A percentile compares a stretch with the other conserved stretches of the same genome.
Evolutionary conservation across 495 filamentous ascomycete genomes (phyloP).

Genomic region (Neurospora intermedia): DNA sequence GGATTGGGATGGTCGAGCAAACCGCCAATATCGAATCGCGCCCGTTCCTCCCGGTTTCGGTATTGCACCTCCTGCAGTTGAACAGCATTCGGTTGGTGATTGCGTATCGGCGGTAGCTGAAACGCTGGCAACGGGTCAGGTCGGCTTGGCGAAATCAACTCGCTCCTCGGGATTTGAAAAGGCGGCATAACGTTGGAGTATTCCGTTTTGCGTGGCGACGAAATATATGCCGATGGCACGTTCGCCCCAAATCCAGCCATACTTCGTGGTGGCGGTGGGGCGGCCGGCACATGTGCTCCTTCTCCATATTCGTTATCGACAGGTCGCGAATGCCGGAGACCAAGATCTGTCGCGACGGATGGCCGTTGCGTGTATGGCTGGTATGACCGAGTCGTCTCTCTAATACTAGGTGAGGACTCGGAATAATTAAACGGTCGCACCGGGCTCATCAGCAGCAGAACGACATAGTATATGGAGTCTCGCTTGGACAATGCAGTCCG

Average conservation of each 20-base stretch:
- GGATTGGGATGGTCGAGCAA: slow-evolving; percentile 37
- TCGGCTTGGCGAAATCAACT: slow-evolving; percentile 23
- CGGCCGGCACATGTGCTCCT: slow-evolving; percentile 18
- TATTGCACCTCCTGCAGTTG: slow-evolving; percentile 18
- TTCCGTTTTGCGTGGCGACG: slow-evolving; percentile 28
- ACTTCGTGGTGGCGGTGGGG: slow-evolving; percentile 20
- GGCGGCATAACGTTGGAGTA: slow-evolving; percentile 26
- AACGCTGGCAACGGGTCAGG: slow-evolving; percentile 30
- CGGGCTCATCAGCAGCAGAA: slow-evolving; percentile 28
- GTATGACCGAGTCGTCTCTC: slow-evolving; percentile 35
- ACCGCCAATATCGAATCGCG: slow-evolving; percentile 44
- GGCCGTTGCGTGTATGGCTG: slow-evolving; percentile 34
- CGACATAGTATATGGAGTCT: slow-evolving; percentile 44
- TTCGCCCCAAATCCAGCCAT: slow-evolving; percentile 20
- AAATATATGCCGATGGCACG: slow-evolving; percentile 25
- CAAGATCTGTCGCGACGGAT: slow-evolving; percentile 31
- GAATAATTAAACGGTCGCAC: slow-evolving; percentile 27
- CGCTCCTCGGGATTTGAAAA: slow-evolving; percentile 37
- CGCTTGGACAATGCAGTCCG: slow-evolving; percentile 40
- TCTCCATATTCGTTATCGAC: slow-evolving; percentile 27
- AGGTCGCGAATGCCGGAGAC: slow-evolving; percentile 26
- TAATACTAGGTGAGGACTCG: slow-evolving; percentile 36
- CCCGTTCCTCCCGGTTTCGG: slow-evolving; percentile 33
- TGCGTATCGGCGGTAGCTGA: slow-evolving; percentile 43
- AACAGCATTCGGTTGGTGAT: slow-evolving; percentile 25